Percentiles rank a stretch among this genome's conserved stretches.
These are phyloP conservation scores for Colletotrichum sp. DNA, from an alignment of 2,329 filamentous ascomycete genomes.

Conservation along the genomic window DNA sequence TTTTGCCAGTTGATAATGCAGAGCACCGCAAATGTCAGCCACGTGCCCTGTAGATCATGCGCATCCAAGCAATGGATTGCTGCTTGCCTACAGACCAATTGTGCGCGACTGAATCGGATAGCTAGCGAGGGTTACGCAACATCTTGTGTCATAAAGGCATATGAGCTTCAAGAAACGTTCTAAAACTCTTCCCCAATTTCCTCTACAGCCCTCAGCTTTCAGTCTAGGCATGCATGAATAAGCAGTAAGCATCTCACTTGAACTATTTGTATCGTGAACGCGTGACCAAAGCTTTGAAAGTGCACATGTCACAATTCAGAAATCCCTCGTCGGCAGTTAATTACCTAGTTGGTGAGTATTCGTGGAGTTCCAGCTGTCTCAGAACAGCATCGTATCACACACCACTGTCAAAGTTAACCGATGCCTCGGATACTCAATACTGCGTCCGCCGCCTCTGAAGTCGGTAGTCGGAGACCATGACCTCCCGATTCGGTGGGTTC, in stretches of 20 bases:
- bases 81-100: not conserved
- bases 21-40: not conserved
- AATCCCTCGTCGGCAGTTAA: not conserved
- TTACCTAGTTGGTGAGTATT: not conserved
- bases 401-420: not conserved
- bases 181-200: not conserved
- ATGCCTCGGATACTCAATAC: not conserved
- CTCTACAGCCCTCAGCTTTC: not conserved
- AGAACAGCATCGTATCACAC: not conserved
- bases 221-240: not conserved
- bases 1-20: not conserved
- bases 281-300: not conserved
- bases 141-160: not conserved
- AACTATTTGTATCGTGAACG: not conserved
- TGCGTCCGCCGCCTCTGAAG: not conserved
- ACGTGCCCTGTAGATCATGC: not conserved
- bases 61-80: not conserved
- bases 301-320: accelerated
- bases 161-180: not conserved
- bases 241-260: not conserved
- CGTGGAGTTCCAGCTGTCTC: not conserved
- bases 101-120: not conserved
- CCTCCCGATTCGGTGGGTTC: not conserved
- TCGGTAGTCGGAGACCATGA: not conserved
- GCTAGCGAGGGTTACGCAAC: not conserved